Base-by-base conservation (phyloP, 1,284 basidiomycete species). In the Cutaneotrichosporon spelunceum region DNA sequence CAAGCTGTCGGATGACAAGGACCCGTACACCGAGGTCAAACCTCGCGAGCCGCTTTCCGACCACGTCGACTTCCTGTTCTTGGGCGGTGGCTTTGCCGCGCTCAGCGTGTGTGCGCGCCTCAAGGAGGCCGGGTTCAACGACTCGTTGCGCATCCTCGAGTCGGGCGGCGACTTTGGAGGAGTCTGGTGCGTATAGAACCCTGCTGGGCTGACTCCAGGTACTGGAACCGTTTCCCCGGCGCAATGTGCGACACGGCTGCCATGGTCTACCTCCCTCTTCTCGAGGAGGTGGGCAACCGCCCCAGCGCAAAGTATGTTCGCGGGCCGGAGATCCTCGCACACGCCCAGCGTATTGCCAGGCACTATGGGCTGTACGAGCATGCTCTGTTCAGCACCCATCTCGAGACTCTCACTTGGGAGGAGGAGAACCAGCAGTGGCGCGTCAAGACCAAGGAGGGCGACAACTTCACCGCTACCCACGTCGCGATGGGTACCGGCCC, bases 211-310 rank as follows among this genome's bases (percentile, higher is more conserved):
- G 19, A 42, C 39, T 2, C 8, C 19, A 42, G 39, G 39, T 61
- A 58, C 59, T 64, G 63, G 63, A 65, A 65, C 56, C 64, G 64
- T 39, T 65, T 54, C 58, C 64, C 64, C 1, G 64, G 64, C 7
- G 64, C 64, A 9, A 60, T 60, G 60, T 65, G 64, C 56, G 64
- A 65, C 64, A 62, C 64, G 10, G 64, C 60, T 13, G 55, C 60
- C 24, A 62, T 65, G 60, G 55, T 62, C 26, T 65, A 65, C 44
- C 56, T 62, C 36, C 61, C 60, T 19, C 45, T 62, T 13, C 53
- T 60, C 8, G 64, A 65, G 58, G 64, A 65, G 58, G 53, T 53
- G 4, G 58, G 56, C 36, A 47, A 44, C 4, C 36, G 60, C 10
- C 61, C 60, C 23, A 55, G 29, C 14, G 57, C 48, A 14, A 62